phyloP scores from a whole-genome alignment of 1,284 basidiomycete genomes.

The Trichosporon sp. region DNA sequence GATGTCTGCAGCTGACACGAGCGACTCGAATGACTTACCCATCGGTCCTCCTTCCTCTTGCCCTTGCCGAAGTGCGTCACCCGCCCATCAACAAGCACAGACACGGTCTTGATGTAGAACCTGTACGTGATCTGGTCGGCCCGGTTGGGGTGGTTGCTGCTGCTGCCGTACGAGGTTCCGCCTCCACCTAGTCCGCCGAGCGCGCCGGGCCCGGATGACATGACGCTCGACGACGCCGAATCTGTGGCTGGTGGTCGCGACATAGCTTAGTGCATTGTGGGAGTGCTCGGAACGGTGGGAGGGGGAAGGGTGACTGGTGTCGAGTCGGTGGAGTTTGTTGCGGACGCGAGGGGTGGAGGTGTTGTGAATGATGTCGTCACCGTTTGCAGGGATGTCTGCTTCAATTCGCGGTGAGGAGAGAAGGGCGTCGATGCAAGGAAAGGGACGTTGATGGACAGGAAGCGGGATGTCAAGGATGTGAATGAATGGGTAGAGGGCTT shows the following conservation, averaged over 20 bases:
- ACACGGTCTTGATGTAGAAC: slow-evolving; percentile 55
- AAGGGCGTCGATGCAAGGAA: not conserved
- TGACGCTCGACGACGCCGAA: slow-evolving; percentile 18
- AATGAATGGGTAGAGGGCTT: not conserved
- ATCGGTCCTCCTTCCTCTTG: slow-evolving; percentile 53
- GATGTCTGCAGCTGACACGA: not conserved
- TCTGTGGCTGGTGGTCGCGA: slow-evolving; percentile 10
- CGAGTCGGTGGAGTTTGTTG: not conserved
- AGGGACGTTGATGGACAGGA: not conserved
- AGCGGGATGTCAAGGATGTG: not conserved
- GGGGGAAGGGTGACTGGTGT: not conserved
- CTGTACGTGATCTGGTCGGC: slow-evolving; percentile 54
- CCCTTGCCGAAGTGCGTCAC: slow-evolving; percentile 47
- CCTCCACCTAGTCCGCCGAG: slow-evolving; percentile 8
- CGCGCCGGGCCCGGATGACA: slow-evolving; percentile 8
- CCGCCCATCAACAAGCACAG: slow-evolving; percentile 50
- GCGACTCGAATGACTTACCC: slow-evolving; percentile 40
- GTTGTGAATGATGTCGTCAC: not conserved
- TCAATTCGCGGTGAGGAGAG: not conserved
- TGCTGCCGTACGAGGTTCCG: slow-evolving; percentile 5
- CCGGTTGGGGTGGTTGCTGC: slow-evolving; percentile 27
- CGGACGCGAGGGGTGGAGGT: slow-evolving; percentile 1
- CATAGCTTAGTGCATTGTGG: slow-evolving; percentile 19
- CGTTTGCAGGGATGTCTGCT: not conserved
- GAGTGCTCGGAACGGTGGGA: not conserved